A percentile compares a stretch with the other conserved stretches of the same genome.
phyloP scores from a whole-genome alignment of 768 basidiomycete genomes.

The Kwoniella shandongensis region DNA sequence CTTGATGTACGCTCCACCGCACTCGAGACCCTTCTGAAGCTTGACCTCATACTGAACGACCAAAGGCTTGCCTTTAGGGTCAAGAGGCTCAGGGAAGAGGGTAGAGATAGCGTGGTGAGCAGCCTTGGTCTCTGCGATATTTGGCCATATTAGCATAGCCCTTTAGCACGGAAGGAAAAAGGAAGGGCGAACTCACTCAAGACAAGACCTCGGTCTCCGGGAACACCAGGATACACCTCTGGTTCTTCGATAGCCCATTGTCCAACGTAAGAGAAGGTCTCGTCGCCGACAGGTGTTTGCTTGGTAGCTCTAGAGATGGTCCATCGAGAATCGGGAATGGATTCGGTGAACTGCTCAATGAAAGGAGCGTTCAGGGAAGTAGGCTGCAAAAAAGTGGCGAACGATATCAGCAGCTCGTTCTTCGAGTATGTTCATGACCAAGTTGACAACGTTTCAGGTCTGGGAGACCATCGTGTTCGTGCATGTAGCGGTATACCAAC shows the following conservation, averaged over 20 bases:
- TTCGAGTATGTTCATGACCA: background rate
- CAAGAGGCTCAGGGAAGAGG: constrained; percentile 72
- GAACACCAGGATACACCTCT: constrained; percentile 65
- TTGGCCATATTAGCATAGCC: background rate
- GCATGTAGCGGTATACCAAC: constrained; percentile 2
- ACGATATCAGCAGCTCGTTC: background rate
- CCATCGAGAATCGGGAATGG: constrained; percentile 84
- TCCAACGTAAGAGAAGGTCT: constrained; percentile 96
- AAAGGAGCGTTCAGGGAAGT: constrained; percentile 82
- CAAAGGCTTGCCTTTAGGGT: constrained; percentile 75
- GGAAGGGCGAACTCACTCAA: constrained; percentile 45
- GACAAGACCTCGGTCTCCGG: constrained; percentile 87
- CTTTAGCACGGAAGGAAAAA: too few species aligned
- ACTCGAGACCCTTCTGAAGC: constrained; percentile 98
- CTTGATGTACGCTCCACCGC: constrained; percentile 98
- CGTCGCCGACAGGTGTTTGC: constrained; percentile 91
- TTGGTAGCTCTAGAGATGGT: constrained; percentile 96
- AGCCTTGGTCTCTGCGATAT: constrained; percentile 71
- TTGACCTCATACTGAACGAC: constrained; percentile 99
- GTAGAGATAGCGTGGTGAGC: constrained; percentile 99
- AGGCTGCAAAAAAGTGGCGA: constrained; percentile 59
- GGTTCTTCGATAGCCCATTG: constrained; percentile 95
- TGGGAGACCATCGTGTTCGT: background rate
- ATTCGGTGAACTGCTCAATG: constrained; percentile 91
- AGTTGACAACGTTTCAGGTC: too few species aligned